A percentile compares a stretch with the other conserved stretches of the same genome.
Conservation (phyloP, 495 filamentous ascomycete genomes). For the Penicillium daleae region DNA sequence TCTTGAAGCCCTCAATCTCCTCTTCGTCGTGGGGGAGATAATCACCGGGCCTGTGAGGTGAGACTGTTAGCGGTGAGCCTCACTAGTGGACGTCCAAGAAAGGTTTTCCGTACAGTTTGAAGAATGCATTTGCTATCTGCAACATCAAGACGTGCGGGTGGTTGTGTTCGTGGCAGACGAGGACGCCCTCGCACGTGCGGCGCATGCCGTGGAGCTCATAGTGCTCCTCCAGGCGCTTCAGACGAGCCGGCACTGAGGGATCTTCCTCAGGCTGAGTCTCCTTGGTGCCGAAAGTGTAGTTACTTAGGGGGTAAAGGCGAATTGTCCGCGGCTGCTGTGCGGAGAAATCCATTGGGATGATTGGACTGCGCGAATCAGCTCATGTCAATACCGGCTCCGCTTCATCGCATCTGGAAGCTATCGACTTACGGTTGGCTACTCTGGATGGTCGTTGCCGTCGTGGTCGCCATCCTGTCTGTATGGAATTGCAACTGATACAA, state of each 20-base stretch:
- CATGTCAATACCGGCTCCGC: neutral
- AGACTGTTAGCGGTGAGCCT: conserved; percentile 9
- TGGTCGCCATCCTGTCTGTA: conserved; percentile 68
- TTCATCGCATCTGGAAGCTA: neutral
- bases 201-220: conserved; percentile 93
- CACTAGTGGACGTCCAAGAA: neutral
- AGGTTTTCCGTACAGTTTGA: conserved; percentile 70
- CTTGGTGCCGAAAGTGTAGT: conserved; percentile 98
- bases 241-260: conserved; percentile 87
- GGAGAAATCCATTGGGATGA: conserved; percentile 80
- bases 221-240: conserved; percentile 92
- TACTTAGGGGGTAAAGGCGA: conserved; percentile 91
- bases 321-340: conserved; percentile 88
- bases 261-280: conserved; percentile 98
- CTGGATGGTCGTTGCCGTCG: conserved; percentile 68
- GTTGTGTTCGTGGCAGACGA: conserved; percentile 98
- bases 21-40: conserved; percentile 90
- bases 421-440: conserved; percentile 65
- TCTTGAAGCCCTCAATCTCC: conserved; percentile 92
- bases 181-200: conserved; percentile 91
- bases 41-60: conserved; percentile 72
- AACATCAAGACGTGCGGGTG: conserved; percentile 98
- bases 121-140: conserved; percentile 98
- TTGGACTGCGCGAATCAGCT: conserved; percentile 56
- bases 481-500: neutral